phyloP scores from a whole-genome alignment of 345 rosid genomes.

The Brassica juncea region DNA sequence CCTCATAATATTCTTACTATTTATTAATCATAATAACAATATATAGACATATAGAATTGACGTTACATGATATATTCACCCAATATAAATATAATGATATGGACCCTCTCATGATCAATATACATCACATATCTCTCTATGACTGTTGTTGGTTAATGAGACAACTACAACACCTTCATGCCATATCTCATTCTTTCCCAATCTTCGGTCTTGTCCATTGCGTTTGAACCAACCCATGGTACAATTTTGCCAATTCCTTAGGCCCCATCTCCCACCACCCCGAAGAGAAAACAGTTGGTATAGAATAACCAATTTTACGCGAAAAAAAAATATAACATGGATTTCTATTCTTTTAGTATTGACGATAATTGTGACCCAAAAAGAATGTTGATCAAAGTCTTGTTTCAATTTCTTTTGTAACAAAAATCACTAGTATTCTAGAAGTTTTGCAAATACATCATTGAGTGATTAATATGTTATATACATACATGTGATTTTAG shows the following conservation, averaged over 20 bases:
- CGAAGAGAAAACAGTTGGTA: conserved; percentile 11
- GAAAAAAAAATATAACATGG: not conserved
- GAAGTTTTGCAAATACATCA: not conserved
- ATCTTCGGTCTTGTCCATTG: conserved; percentile 26
- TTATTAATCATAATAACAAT: conserved; percentile 31
- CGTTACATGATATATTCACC: conserved; percentile 6
- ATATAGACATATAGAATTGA: conserved; percentile 25
- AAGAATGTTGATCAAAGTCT: no score
- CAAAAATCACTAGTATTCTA: not conserved
- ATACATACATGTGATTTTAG: not conserved
- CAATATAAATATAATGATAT: conserved; percentile 18
- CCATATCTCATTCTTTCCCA: conserved; percentile 47
- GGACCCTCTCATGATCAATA: conserved; percentile 39
- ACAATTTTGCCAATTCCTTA: conserved; percentile 38
- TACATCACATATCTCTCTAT: conserved; percentile 36
- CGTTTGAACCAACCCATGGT: no score
- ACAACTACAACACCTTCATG: conserved; percentile 46
- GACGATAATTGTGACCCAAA: not conserved
- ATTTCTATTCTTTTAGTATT: not conserved
- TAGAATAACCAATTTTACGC: not conserved
- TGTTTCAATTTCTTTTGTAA: not conserved
- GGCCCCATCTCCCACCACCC: conserved; percentile 13
- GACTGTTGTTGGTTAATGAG: conserved; percentile 47
- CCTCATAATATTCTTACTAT: conserved; percentile 43
- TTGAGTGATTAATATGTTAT: not conserved